Evolutionary conservation across 495 filamentous ascomycete species (phyloP).

Genomic region (Tuber brumale): DNA sequence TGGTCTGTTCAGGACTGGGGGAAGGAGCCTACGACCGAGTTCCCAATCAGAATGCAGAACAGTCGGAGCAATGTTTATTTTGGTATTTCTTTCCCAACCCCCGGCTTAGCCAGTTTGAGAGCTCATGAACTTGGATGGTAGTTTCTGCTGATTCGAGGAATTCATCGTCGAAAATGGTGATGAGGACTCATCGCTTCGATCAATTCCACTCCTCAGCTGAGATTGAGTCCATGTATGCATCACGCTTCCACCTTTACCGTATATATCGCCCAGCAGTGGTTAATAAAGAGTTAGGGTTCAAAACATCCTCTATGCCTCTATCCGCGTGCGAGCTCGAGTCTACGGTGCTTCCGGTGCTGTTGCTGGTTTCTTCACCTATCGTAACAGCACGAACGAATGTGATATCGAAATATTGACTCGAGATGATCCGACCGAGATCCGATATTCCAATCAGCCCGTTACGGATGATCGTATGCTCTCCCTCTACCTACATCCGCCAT

Average conservation of each 20-base stretch:
- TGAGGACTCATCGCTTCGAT: constrained; percentile 29
- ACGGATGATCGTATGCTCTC: constrained; percentile 27
- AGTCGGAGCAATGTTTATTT: constrained; percentile 37
- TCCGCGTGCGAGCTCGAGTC: constrained; percentile 55
- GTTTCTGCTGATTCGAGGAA: constrained; percentile 13
- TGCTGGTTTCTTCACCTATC: constrained; percentile 66
- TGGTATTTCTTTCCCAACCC: constrained; percentile 12
- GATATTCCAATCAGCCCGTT: constrained; percentile 70
- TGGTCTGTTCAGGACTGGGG: constrained; percentile 36
- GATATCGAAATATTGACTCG: constrained; percentile 70
- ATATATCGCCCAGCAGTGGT: not conserved
- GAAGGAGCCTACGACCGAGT: constrained; percentile 10
- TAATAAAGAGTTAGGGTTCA: constrained; percentile 20
- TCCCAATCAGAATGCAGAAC: constrained; percentile 33
- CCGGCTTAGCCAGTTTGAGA: not conserved
- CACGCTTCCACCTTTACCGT: not conserved
- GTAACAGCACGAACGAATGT: constrained; percentile 58
- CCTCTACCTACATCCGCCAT: not conserved
- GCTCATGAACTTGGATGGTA: constrained; percentile 1
- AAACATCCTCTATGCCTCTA: constrained; percentile 37
- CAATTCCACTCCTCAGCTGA: constrained; percentile 29
- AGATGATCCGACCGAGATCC: constrained; percentile 52
- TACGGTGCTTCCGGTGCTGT: constrained; percentile 55
- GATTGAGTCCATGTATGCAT: constrained; percentile 25
- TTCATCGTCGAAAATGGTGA: constrained; percentile 33